Evolutionary conservation across 2,329 filamentous ascomycete genomes (phyloP).

Genomic region (Penicillium sp.): DNA sequence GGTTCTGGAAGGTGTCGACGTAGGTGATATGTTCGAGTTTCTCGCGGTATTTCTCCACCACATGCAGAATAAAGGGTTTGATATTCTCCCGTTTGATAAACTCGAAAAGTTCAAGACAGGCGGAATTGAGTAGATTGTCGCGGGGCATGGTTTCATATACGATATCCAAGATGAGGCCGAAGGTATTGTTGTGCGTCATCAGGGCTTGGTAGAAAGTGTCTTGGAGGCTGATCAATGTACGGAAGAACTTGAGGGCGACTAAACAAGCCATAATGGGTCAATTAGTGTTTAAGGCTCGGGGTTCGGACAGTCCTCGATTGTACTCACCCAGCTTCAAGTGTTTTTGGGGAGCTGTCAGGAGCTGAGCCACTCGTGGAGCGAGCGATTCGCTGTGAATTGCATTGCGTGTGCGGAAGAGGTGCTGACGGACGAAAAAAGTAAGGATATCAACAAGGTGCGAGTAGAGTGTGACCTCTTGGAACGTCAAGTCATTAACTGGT

Average conservation of each 20-base stretch:
- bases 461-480: conserved; percentile 87
- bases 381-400: conserved; percentile 83
- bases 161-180: conserved; percentile 83
- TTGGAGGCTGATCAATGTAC: conserved; percentile 78
- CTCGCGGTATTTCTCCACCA: conserved; percentile 83
- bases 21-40: conserved; percentile 76
- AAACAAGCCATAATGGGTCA: neutral
- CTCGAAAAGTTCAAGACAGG: conserved; percentile 91
- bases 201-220: conserved; percentile 91
- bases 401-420: conserved; percentile 81
- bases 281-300: neutral
- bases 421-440: conserved; percentile 90
- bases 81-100: conserved; percentile 81
- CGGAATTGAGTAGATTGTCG: conserved; percentile 91
- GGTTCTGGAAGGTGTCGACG: conserved; percentile 78
- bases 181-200: conserved; percentile 76
- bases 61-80: conserved; percentile 78
- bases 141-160: conserved; percentile 83
- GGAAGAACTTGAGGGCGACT: conserved; percentile 93
- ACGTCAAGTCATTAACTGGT: conserved; percentile 70
- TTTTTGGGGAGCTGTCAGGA: conserved; percentile 83
- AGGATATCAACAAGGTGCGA: conserved; percentile 90
- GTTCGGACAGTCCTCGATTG: neutral
- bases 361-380: conserved; percentile 75
- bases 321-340: conserved; percentile 82